phyloP scores from a whole-genome alignment of 805 yeast genomes.

The Starmerella tilneyi region DNA sequence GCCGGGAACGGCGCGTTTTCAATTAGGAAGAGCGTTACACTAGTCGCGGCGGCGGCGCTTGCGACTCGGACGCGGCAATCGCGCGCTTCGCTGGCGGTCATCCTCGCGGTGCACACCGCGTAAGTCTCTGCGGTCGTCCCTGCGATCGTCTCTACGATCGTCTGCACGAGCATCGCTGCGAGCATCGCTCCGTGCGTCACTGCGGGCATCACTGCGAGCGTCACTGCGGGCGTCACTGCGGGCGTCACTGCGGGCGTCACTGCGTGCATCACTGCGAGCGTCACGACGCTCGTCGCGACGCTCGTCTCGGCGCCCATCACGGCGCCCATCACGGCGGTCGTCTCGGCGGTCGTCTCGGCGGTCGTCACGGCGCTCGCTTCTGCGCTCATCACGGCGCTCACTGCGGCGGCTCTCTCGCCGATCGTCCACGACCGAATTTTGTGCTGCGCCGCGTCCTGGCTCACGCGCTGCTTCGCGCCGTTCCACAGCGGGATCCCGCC shows the following conservation, averaged over 20 bases:
- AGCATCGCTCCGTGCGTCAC: not conserved
- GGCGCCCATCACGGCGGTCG: not conserved
- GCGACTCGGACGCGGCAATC: not conserved
- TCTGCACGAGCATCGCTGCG: not conserved
- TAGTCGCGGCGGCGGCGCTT: conserved; percentile 7
- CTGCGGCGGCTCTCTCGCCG: not conserved
- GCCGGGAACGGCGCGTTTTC: too few relatives aligned
- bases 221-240: conserved; percentile 7
- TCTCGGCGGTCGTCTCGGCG: not conserved
- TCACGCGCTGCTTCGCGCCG: not conserved
- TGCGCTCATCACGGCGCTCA: not conserved
- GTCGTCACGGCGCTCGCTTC: conserved; percentile 4
- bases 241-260: not conserved
- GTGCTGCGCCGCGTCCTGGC: not conserved
- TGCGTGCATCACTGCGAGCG: not conserved
- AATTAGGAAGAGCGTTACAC: not conserved
- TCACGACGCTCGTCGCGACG: conserved; percentile 7
- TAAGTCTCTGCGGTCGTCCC: not conserved
- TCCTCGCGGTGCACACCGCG: conserved; percentile 3
- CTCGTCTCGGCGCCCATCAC: conserved; percentile 1
- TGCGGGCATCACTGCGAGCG: conserved; percentile 1
- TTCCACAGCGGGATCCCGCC: not conserved
- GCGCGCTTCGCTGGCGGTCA: not conserved
- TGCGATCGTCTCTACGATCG: conserved; percentile 8
- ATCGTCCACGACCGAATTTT: not conserved